A percentile compares a stretch with the other conserved stretches of the same genome.
Conservation (phyloP, 345 rosid species). For the Melaleuca alternifolia region DNA sequence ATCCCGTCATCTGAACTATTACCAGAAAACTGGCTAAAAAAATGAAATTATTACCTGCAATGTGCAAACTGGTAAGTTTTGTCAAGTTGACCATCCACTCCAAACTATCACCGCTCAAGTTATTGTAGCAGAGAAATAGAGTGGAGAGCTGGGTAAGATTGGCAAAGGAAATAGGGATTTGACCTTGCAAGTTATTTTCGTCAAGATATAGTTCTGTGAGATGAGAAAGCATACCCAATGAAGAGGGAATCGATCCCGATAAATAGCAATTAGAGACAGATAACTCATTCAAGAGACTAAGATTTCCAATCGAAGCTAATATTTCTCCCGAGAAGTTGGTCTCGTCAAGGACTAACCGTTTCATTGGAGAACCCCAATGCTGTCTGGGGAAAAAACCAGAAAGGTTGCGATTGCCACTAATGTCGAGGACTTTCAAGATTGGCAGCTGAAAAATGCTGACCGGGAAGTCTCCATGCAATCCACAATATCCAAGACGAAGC, state of each 20-base stretch:
- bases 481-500: too few species aligned
- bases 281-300: neutral
- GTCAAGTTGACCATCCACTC: too few species aligned
- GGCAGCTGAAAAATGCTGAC: too few species aligned
- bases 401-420: too few species aligned
- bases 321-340: neutral
- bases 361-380: neutral
- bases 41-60: neutral
- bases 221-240: neutral
- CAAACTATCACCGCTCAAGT: neutral
- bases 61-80: accelerated
- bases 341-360: neutral
- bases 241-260: neutral
- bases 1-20: neutral
- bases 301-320: neutral
- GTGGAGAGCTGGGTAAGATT: neutral
- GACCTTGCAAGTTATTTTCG: neutral
- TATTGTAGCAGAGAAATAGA: accelerated
- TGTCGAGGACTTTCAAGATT: too few species aligned
- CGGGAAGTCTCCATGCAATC: too few species aligned
- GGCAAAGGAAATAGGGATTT: neutral
- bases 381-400: neutral
- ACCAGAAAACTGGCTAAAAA: neutral
- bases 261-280: accelerated
- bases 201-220: accelerated